Percentiles rank a stretch among this genome's conserved stretches.
Conservation (phyloP, 73 alveolate species). For the Paramecium primaurelia region DNA sequence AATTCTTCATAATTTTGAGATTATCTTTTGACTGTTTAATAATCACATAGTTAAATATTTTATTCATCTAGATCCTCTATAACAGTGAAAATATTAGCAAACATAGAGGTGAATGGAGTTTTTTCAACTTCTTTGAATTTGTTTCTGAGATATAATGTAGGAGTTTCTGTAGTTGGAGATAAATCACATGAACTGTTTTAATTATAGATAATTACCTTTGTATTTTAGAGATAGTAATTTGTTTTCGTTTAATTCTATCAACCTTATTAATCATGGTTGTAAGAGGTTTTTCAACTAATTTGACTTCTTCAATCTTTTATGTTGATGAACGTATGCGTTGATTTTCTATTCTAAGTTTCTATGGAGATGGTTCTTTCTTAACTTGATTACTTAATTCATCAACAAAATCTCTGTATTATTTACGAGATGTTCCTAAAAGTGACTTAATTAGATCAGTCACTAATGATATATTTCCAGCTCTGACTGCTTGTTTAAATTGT, state of each 20-base stretch:
- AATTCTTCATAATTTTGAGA: background rate
- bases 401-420: background rate
- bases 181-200: background rate
- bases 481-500: background rate
- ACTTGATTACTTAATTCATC: background rate
- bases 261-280: background rate
- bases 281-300: background rate
- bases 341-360: background rate
- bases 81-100: background rate
- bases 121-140: background rate
- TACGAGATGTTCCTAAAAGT: background rate
- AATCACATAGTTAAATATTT: background rate
- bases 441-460: slow-evolving; percentile 6
- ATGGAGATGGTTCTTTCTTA: background rate
- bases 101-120: background rate
- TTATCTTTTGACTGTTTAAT: background rate
- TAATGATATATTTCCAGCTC: background rate
- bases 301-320: background rate
- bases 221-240: background rate
- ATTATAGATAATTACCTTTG: background rate
- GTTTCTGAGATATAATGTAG: background rate
- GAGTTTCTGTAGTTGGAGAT: background rate
- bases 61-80: background rate
- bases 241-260: background rate
- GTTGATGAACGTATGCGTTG: background rate